phyloP scores from a whole-genome alignment of 2,329 filamentous ascomycete species.

The Purpureocillium takamizusanense region DNA sequence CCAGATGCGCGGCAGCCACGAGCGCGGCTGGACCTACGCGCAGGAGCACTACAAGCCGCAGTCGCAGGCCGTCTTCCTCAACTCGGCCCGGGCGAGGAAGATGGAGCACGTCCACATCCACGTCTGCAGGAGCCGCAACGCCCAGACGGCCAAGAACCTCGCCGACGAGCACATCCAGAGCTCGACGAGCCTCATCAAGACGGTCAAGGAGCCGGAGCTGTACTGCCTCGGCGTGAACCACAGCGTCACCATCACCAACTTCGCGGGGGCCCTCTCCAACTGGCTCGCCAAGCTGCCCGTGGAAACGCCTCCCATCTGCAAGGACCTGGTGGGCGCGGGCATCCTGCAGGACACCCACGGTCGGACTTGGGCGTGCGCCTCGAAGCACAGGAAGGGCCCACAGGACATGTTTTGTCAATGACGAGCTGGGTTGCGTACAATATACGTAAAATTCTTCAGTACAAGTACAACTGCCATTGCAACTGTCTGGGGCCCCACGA shows the following conservation, averaged over 20 bases:
- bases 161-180: background rate
- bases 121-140: constrained; percentile 4
- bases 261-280: background rate
- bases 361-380: constrained; percentile 9
- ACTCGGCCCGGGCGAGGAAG: constrained; percentile 6
- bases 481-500: no score
- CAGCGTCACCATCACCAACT: background rate
- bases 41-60: constrained; percentile 4
- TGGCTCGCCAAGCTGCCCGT: constrained; percentile 1
- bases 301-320: background rate
- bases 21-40: constrained; percentile 6
- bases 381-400: constrained; percentile 5
- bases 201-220: constrained; percentile 1
- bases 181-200: background rate
- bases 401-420: constrained; percentile 4
- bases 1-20: constrained; percentile 2
- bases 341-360: constrained; percentile 6
- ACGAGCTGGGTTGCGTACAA: no score
- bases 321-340: constrained; percentile 6
- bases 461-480: no score
- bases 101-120: constrained; percentile 10
- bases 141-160: constrained; percentile 1
- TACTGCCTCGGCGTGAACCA: constrained; percentile 2
- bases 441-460: no score
- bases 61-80: constrained; percentile 3